These are phyloP conservation scores for Pichia cabralensis DNA, from an alignment of 805 yeast species.

Conservation along the genomic window DNA sequence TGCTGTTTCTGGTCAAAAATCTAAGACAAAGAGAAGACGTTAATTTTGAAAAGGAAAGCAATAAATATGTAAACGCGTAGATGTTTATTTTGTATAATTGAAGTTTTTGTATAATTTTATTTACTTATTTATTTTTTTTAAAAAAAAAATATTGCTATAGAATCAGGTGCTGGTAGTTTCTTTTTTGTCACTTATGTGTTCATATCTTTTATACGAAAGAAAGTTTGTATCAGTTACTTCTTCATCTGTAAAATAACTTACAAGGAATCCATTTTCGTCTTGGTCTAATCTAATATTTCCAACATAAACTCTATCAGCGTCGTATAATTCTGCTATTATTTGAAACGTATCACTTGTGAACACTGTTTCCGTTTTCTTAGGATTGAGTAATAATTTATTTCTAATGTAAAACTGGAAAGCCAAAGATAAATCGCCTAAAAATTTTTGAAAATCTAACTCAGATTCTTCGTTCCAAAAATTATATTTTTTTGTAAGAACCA, in stretches of 20 bases:
- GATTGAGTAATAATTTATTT: neutral
- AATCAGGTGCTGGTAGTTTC: too few relatives aligned
- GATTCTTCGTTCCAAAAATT: neutral
- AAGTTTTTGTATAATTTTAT: too few relatives aligned
- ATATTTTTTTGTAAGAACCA: conserved; percentile 5
- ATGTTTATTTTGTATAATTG: too few relatives aligned
- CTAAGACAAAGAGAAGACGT: conserved; percentile 5
- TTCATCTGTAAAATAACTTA: conserved; percentile 7
- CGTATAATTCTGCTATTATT: conserved; percentile 9
- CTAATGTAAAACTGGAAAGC: conserved; percentile 2
- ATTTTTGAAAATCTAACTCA: neutral
- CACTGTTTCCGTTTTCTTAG: too few relatives aligned
- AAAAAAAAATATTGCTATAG: too few relatives aligned
- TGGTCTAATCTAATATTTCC: conserved; percentile 10
- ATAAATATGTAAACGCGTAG: too few relatives aligned
- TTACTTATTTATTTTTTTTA: too few relatives aligned
- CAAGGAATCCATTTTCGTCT: conserved; percentile 7
- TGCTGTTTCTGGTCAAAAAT: conserved; percentile 5
- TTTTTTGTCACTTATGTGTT: neutral
- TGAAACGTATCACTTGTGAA: conserved; percentile 7
- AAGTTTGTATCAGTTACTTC: conserved; percentile 6
- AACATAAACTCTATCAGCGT: conserved; percentile 7
- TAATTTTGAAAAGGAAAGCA: too few relatives aligned
- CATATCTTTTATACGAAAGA: neutral
- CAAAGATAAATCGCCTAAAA: conserved; percentile 3